phyloP scores from a whole-genome alignment of 352 stramenopile species.

The Peronospora belbahrii region DNA sequence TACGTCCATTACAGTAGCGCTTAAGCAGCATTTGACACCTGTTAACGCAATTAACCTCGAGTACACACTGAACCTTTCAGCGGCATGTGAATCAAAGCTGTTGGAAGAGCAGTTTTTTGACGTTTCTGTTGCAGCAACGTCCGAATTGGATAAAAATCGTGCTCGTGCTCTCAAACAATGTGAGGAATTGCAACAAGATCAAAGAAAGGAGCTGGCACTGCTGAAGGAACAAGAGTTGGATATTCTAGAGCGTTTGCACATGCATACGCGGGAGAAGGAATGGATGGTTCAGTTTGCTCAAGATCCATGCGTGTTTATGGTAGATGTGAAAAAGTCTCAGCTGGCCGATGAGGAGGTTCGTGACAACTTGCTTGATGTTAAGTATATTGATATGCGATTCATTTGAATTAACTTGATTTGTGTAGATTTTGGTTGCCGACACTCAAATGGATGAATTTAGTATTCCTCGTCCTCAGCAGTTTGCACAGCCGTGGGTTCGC shows the following conservation, averaged over 20 bases:
- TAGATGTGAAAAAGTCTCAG: slow-evolving; percentile 53
- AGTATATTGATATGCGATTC: neutral
- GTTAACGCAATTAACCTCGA: slow-evolving; percentile 48
- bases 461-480: slow-evolving; percentile 50
- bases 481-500: slow-evolving; percentile 65
- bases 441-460: slow-evolving; percentile 46
- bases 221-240: slow-evolving; percentile 49
- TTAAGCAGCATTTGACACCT: slow-evolving; percentile 55
- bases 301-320: slow-evolving; percentile 58
- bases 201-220: slow-evolving; percentile 53
- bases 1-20: slow-evolving; percentile 54
- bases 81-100: slow-evolving; percentile 20
- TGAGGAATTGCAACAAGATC: slow-evolving; percentile 60
- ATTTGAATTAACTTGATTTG: neutral
- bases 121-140: slow-evolving; percentile 50
- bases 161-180: slow-evolving; percentile 34
- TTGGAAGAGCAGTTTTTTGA: slow-evolving; percentile 51
- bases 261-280: slow-evolving; percentile 41
- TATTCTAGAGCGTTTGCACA: slow-evolving; percentile 45
- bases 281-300: slow-evolving; percentile 65
- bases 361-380: neutral
- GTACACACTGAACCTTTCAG: slow-evolving; percentile 46
- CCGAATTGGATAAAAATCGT: slow-evolving; percentile 35
- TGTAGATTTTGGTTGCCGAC: slow-evolving; percentile 47
- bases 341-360: slow-evolving; percentile 48